Evolutionary conservation across 2,329 filamentous ascomycete genomes (phyloP).

Genomic region (Paecilomyces fulvus): DNA sequence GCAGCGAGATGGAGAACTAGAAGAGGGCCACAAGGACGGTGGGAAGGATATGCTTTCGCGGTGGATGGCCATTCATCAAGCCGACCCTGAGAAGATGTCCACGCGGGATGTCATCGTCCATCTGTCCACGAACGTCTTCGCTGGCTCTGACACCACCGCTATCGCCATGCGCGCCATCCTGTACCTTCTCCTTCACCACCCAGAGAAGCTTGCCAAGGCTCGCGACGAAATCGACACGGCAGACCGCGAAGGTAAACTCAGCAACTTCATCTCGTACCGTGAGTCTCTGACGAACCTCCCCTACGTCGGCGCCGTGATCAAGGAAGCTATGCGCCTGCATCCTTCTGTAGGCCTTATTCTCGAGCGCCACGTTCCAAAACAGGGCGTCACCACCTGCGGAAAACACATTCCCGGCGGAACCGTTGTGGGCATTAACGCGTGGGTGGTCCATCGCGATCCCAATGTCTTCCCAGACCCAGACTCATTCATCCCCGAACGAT

Average conservation of each 20-base stretch:
- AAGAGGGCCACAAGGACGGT: conserved; percentile 9
- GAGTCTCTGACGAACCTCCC: conserved; percentile 22
- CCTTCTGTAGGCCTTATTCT: conserved; percentile 27
- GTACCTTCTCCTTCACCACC: conserved; percentile 29
- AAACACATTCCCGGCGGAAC: conserved; percentile 26
- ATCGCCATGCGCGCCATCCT: conserved; percentile 32
- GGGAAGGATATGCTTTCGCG: conserved; percentile 23
- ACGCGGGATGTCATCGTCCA: conserved; percentile 21
- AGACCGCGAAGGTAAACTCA: conserved; percentile 11
- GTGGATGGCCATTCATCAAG: conserved; percentile 19
- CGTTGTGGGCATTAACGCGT: conserved; percentile 28
- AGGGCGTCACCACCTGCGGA: conserved; percentile 21
- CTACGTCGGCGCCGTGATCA: conserved; percentile 27
- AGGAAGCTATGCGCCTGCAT: conserved; percentile 30
- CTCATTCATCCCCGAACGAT: conserved; percentile 20
- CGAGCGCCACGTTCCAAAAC: conserved; percentile 24
- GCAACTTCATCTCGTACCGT: conserved; percentile 12
- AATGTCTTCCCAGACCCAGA: conserved; percentile 17
- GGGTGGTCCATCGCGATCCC: conserved; percentile 6
- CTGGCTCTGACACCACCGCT: conserved; percentile 25
- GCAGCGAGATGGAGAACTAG: conserved; percentile 18
- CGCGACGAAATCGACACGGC: conserved; percentile 31
- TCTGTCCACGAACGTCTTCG: conserved; percentile 19
- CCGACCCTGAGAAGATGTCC: conserved; percentile 19
- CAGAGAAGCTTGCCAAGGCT: conserved; percentile 23